Evolutionary conservation across 2,329 filamentous ascomycete species (phyloP), one percentile per base, ranked within the genome.

Genomic region (Xylaria arbuscula): DNA sequence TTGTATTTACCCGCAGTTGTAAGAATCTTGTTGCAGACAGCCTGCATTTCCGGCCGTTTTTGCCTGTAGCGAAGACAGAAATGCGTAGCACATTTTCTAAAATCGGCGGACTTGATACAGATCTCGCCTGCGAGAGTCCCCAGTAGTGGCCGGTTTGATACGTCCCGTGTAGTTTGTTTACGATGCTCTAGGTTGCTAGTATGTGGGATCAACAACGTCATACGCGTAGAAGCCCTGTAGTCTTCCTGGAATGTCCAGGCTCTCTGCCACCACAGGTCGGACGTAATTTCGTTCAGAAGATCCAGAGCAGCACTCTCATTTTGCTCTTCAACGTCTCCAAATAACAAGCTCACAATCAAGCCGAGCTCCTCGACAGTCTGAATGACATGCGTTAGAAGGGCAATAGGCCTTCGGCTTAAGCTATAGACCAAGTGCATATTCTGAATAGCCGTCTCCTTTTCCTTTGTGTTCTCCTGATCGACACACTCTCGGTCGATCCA

Each of bases 221-320:
- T 76, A 62, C 73, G 73, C 32, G 62, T 69, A 50, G 74, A 73
- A 47, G 74, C 74, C 67, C 53, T 72, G 51, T 77, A 76, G 53
- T 77, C 76, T 66, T 76, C 76, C 65, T 77, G 76, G 62, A 77
- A 77, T 1, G 76, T 75, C 76, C 76, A 77, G 57, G 76, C 75
- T 64, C 76, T 70, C 60, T 71, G 74, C 75, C 75, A 77, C 76
- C 76, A 77, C 9, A 69, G 64, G 47, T 74, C 66, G 40, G 75
- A 76, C 40, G 75, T 77, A 54, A 77, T 75, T 42, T 73, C 68
- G 62, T 72, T 54, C 1, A 77, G 65, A 34, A 77, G 73, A 15
- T 67, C 48, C 32, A 77, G 60, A 36, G 70, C 56, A 32, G 72
- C 73, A 54, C 62, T 53, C 59, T 74, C 72, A 40, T 76, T 70